phyloP scores from a whole-genome alignment of 73 alveolate genomes.

The Tetrahymena thermophila region DNA sequence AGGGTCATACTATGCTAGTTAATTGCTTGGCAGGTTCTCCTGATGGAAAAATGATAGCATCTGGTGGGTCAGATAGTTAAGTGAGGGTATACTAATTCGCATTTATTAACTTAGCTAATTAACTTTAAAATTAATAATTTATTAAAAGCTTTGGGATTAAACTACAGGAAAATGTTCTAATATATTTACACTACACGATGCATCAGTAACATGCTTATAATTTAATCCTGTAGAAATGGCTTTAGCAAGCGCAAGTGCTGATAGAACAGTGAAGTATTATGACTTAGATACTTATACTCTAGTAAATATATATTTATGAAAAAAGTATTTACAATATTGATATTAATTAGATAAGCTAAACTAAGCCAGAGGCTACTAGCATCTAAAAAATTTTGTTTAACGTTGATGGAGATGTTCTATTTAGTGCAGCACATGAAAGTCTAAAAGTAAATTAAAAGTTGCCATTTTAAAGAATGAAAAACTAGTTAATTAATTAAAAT shows the following conservation, averaged over 20 bases:
- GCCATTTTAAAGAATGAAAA: background rate
- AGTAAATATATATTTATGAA: background rate
- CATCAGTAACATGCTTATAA: slow-evolving; percentile 8
- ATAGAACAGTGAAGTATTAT: slow-evolving; percentile 42
- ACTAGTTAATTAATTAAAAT: too few relatives aligned
- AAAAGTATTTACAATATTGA: background rate
- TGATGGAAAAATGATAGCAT: slow-evolving; percentile 23
- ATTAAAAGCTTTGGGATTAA: slow-evolving; percentile 19
- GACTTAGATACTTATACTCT: slow-evolving; percentile 11
- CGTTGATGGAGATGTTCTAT: slow-evolving; percentile 11
- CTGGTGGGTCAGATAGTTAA: slow-evolving; percentile 33
- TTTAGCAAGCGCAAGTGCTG: slow-evolving; percentile 40
- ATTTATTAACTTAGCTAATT: background rate
- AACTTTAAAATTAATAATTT: background rate
- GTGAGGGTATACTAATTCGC: background rate
- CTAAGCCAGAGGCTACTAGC: slow-evolving; percentile 21
- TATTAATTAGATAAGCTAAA: slow-evolving; percentile 2
- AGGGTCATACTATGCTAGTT: slow-evolving; percentile 30
- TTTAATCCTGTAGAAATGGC: slow-evolving; percentile 43
- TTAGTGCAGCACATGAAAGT: slow-evolving; percentile 32
- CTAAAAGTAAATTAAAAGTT: background rate
- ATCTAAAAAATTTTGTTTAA: slow-evolving; percentile 6
- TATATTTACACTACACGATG: slow-evolving; percentile 26
- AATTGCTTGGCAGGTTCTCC: slow-evolving; percentile 39
- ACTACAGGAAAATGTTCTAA: slow-evolving; percentile 5